Conservation (phyloP, 495 filamentous ascomycete genomes). For the Coniosporium apollinis region DNA sequence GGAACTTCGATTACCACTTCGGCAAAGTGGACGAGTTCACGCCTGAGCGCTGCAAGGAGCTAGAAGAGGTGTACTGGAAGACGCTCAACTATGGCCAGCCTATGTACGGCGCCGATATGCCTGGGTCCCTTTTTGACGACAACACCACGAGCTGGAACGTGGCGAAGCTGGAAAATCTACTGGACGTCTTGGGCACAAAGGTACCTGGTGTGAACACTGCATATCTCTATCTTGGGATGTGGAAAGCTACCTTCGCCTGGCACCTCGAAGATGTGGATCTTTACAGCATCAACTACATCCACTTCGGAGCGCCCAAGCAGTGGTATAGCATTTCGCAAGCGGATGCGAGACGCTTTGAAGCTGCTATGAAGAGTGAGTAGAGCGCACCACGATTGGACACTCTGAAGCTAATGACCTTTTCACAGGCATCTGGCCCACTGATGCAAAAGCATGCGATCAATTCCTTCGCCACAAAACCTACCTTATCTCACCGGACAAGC, state of each 20-base stretch:
- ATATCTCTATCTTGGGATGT: conserved; percentile 98
- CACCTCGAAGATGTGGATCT: conserved; percentile 97
- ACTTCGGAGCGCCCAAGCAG: conserved; percentile 96
- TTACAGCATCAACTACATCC: conserved; percentile 99
- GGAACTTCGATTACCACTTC: conserved; percentile 75
- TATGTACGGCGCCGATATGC: conserved; percentile 93
- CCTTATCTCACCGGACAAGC: conserved; percentile 78
- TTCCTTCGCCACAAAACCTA: conserved; percentile 97
- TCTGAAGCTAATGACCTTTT: conserved; percentile 1
- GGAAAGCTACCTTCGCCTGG: conserved; percentile 99
- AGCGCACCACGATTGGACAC: background rate
- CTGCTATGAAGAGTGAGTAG: conserved; percentile 66
- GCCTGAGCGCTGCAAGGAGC: conserved; percentile 75
- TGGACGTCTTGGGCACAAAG: conserved; percentile 88
- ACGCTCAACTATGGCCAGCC: conserved; percentile 86
- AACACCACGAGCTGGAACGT: conserved; percentile 79
- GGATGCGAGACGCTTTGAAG: conserved; percentile 86
- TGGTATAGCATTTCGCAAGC: conserved; percentile 98
- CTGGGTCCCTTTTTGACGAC: conserved; percentile 88
- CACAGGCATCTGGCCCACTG: conserved; percentile 67
- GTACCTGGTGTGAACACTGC: conserved; percentile 96
- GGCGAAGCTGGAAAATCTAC: conserved; percentile 77
- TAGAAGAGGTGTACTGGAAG: conserved; percentile 92
- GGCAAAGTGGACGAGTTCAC: conserved; percentile 72
- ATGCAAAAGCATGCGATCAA: conserved; percentile 93